Conservation (phyloP, 768 basidiomycete species). For the Neoboletus subvelutipes region DNA sequence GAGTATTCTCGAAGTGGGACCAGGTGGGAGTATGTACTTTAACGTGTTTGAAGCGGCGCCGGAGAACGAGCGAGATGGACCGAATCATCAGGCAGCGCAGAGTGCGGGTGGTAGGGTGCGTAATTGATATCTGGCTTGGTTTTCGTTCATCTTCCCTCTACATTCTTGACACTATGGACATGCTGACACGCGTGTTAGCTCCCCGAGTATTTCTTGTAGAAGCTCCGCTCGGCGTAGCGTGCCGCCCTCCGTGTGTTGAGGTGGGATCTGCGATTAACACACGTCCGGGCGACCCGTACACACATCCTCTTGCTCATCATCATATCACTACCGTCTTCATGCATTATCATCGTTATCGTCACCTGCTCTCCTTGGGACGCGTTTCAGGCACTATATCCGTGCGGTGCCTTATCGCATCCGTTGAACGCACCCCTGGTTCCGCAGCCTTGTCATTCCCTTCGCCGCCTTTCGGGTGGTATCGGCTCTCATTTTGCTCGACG, state of each 20-base stretch:
- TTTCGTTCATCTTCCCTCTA: neutral
- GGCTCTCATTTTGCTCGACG: neutral
- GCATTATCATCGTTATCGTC: conserved; percentile 6
- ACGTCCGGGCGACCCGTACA: neutral
- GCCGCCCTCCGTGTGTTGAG: neutral
- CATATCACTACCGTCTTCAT: neutral
- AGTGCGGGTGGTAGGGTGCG: conserved; percentile 70
- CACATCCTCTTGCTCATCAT: neutral
- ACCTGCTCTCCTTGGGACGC: neutral
- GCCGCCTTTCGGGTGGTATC: neutral
- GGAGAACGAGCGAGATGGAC: conserved; percentile 94
- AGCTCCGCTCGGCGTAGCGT: neutral
- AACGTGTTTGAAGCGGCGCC: conserved; percentile 99
- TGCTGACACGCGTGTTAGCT: conserved; percentile 43
- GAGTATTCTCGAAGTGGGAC: conserved; percentile 93
- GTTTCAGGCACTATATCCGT: conserved; percentile 5
- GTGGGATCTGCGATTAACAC: conserved; percentile 10
- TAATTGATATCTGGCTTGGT: neutral
- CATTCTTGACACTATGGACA: neutral
- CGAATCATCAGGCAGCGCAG: conserved; percentile 72
- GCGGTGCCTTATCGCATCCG: neutral
- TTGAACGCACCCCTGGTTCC: neutral
- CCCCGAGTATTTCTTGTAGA: conserved; percentile 75
- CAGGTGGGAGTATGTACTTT: conserved; percentile 84
- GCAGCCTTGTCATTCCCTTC: neutral